Conservation (phyloP, 2,329 filamentous ascomycete genomes). For the Teratosphaeria pseudoeucalypti region DNA sequence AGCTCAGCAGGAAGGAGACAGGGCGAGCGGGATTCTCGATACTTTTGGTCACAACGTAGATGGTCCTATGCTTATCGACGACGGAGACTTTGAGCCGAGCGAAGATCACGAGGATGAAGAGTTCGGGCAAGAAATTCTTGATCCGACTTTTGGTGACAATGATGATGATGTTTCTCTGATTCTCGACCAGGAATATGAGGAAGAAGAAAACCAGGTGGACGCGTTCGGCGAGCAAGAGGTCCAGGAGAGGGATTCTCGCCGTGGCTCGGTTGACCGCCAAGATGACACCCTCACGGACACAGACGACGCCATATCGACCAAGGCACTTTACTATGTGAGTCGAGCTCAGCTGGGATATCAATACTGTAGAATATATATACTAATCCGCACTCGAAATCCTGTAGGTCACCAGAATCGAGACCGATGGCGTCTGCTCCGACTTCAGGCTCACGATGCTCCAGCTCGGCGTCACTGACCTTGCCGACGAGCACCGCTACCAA, state of each 20-base stretch:
- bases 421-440: slow-evolving; percentile 5
- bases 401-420: slow-evolving; percentile 6
- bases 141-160: too few relatives aligned
- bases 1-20: too few relatives aligned
- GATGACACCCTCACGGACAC: neutral
- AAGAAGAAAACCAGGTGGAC: neutral
- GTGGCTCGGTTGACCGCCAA: slow-evolving; percentile 4
- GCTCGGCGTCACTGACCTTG: slow-evolving; percentile 5
- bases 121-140: too few relatives aligned
- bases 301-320: neutral
- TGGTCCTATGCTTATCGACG: too few relatives aligned
- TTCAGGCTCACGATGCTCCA: slow-evolving; percentile 7
- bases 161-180: too few relatives aligned
- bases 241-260: neutral
- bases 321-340: neutral
- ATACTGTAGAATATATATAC: neutral
- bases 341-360: neutral
- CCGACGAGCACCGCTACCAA: slow-evolving; percentile 10
- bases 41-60: too few relatives aligned
- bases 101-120: too few relatives aligned
- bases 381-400: neutral
- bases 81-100: too few relatives aligned
- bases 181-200: neutral
- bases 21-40: too few relatives aligned
- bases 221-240: too few relatives aligned